Evolutionary conservation across 202 grass and related monocot genomes (phyloP).

Genomic region (Setaria viridis): DNA sequence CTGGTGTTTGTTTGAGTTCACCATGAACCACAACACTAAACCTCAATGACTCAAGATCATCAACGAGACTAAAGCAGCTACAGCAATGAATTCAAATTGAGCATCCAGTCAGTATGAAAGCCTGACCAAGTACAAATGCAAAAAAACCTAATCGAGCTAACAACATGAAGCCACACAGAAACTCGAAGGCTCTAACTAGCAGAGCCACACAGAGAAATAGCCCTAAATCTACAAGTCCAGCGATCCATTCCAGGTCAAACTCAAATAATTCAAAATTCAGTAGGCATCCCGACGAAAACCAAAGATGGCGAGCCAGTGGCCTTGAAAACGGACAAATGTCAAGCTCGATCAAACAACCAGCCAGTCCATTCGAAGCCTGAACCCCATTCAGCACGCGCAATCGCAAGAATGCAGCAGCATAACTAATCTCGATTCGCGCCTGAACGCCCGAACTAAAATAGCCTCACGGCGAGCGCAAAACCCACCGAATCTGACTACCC

Average conservation of each 20-base stretch:
- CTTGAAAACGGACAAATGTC: constrained; percentile 35
- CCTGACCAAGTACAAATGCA: neutral
- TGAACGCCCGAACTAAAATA: neutral
- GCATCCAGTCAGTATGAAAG: neutral
- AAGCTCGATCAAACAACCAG: neutral
- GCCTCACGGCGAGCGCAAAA: constrained; percentile 4
- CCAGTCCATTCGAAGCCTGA: constrained; percentile 24
- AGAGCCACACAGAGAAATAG: neutral
- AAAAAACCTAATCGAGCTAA: constrained; percentile 10
- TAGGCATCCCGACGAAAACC: neutral
- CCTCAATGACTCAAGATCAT: constrained; percentile 1
- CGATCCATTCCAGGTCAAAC: constrained; percentile 7
- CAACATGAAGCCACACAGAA: neutral
- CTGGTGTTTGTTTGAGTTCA: constrained; percentile 7
- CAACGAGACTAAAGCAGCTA: constrained; percentile 7
- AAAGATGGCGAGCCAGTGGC: neutral
- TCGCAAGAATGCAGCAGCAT: neutral
- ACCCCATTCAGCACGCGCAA: constrained; percentile 24
- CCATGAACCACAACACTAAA: constrained; percentile 6
- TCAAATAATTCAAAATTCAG: constrained; percentile 37
- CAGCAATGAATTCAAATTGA: neutral
- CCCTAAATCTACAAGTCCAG: constrained; percentile 22
- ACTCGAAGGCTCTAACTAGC: too few relatives aligned
- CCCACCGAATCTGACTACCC: constrained; percentile 41
- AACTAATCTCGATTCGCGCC: constrained; percentile 26